Evolutionary conservation across 2,329 filamentous ascomycete genomes (phyloP).

Genomic region (Berkeleyomyces basicola): DNA sequence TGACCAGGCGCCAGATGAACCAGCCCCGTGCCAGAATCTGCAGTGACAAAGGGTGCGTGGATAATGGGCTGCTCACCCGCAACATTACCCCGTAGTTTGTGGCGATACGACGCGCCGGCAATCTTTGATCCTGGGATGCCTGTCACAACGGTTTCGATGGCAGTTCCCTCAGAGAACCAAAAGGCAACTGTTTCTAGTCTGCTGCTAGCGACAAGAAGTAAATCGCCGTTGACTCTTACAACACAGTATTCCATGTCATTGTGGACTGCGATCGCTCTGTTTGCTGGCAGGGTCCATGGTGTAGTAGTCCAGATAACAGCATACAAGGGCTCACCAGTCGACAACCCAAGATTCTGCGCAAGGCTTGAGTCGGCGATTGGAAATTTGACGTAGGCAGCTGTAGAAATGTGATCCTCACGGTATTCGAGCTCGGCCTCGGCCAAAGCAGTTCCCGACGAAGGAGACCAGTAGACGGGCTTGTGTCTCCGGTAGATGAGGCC

Average conservation of each 20-base stretch:
- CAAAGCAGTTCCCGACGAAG: slow-evolving; percentile 60
- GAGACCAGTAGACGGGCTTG: slow-evolving; percentile 79
- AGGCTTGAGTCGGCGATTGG: slow-evolving; percentile 36
- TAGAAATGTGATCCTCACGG: slow-evolving; percentile 54
- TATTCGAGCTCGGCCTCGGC: slow-evolving; percentile 79
- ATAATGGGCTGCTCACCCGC: slow-evolving; percentile 52
- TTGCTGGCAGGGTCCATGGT: slow-evolving; percentile 91
- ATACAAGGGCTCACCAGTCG: slow-evolving; percentile 35
- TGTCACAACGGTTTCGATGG: slow-evolving; percentile 31
- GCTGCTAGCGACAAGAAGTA: slow-evolving; percentile 54
- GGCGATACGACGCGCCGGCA: slow-evolving; percentile 48
- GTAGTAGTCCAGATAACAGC: slow-evolving; percentile 98
- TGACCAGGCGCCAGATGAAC: slow-evolving; percentile 91
- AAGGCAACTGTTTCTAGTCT: slow-evolving; percentile 44
- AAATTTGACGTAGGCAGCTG: slow-evolving; percentile 65
- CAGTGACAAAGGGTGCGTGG: slow-evolving; percentile 75
- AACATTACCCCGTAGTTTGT: slow-evolving; percentile 46
- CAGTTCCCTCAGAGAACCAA: slow-evolving; percentile 31
- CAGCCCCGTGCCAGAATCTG: slow-evolving; percentile 81
- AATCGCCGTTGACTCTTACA: slow-evolving; percentile 38
- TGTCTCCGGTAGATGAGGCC: slow-evolving; percentile 61
- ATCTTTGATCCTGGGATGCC: slow-evolving; percentile 50
- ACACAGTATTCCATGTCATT: slow-evolving; percentile 57
- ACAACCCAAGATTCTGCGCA: background rate
- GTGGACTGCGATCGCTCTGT: slow-evolving; percentile 73